Evolutionary conservation across 805 yeast genomes (phyloP).

Genomic region (Yarrowia yakushimensis): DNA sequence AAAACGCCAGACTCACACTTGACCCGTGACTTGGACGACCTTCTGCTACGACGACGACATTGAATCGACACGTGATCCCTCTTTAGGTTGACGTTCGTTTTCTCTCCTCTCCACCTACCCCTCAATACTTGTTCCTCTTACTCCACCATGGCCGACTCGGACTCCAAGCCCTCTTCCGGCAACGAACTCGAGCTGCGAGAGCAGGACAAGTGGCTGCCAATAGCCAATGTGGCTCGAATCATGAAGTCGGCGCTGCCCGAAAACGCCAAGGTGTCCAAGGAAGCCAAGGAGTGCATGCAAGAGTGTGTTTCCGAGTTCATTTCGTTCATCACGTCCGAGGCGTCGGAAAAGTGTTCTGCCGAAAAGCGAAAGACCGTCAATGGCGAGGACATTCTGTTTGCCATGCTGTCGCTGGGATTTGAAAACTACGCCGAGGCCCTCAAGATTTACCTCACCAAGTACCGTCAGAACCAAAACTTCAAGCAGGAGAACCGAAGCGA

Average conservation of each 20-base stretch:
- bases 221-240: conserved; percentile 63
- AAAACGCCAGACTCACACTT: conserved; percentile 10
- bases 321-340: conserved; percentile 63
- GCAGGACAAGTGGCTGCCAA: conserved; percentile 60
- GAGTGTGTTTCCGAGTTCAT: conserved; percentile 69
- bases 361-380: conserved; percentile 68
- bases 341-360: conserved; percentile 57
- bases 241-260: conserved; percentile 72
- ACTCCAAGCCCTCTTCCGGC: conserved; percentile 23
- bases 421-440: conserved; percentile 68
- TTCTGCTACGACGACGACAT: not conserved
- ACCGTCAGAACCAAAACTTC: conserved; percentile 44
- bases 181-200: conserved; percentile 52
- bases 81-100: not conserved
- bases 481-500: conserved; percentile 28
- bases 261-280: conserved; percentile 73
- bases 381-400: conserved; percentile 64
- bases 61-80: conserved; percentile 6
- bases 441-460: conserved; percentile 64
- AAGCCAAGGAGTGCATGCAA: conserved; percentile 73
- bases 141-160: conserved; percentile 22
- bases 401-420: conserved; percentile 63
- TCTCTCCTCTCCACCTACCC: not conserved
- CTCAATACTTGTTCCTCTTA: not conserved
- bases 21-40: conserved; percentile 1